Conservation (phyloP, 202 grass and related monocot genomes). For the Sporobolus alterniflorus region DNA sequence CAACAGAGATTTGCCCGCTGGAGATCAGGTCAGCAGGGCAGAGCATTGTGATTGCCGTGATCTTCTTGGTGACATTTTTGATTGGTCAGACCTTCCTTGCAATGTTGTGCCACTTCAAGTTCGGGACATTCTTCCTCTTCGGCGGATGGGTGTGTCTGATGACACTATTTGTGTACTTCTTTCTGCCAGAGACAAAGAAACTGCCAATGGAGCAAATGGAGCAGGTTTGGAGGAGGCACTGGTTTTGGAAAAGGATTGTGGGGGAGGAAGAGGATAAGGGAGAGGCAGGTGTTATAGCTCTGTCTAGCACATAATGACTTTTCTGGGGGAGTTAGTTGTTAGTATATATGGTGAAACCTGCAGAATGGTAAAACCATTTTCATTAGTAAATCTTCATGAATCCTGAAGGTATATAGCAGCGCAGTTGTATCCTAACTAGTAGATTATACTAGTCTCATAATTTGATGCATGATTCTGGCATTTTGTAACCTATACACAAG, state of each 20-base stretch:
- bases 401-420: neutral
- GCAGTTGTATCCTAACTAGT: constrained; percentile 10
- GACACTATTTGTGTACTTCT: constrained; percentile 73
- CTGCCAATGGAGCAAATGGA: constrained; percentile 94
- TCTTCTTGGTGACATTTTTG: constrained; percentile 66
- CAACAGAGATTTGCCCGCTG: constrained; percentile 68
- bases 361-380: neutral
- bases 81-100: constrained; percentile 75
- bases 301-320: constrained; percentile 18
- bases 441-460: neutral
- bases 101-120: constrained; percentile 81
- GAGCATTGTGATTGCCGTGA: constrained; percentile 72
- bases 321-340: too few species aligned
- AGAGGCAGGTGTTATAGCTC: constrained; percentile 6
- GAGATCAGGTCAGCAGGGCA: constrained; percentile 75
- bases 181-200: constrained; percentile 86
- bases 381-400: constrained; percentile 11
- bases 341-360: neutral
- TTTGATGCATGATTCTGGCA: constrained; percentile 13
- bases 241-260: constrained; percentile 78
- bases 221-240: constrained; percentile 75
- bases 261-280: constrained; percentile 25
- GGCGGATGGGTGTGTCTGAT: constrained; percentile 64
- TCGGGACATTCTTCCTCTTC: constrained; percentile 80
- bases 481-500: constrained; percentile 2